Evolutionary conservation across 805 yeast genomes (phyloP).

Genomic region (Gaillardinia entomophila): DNA sequence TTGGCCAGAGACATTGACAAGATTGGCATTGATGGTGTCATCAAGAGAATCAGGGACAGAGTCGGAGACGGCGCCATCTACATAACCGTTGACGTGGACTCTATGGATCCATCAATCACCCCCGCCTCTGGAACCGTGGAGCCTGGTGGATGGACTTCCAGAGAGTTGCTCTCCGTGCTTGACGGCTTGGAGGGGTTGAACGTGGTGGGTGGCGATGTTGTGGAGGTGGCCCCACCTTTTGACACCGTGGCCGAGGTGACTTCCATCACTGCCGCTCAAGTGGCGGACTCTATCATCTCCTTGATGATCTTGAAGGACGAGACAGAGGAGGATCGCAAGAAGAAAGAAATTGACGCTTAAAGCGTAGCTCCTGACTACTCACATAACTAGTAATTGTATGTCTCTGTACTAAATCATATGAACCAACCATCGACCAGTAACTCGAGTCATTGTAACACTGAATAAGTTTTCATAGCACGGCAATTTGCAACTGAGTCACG

Average conservation of each 20-base stretch:
- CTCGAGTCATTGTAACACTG: too few species aligned
- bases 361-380: too few species aligned
- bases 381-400: too few species aligned
- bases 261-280: conserved; percentile 19
- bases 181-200: conserved; percentile 23
- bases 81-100: conserved; percentile 22
- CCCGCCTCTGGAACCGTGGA: conserved; percentile 27
- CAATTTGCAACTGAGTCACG: too few species aligned
- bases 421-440: too few species aligned
- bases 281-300: conserved; percentile 16
- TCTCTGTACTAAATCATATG: too few species aligned
- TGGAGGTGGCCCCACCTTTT: conserved; percentile 24
- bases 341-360: too few species aligned
- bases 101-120: conserved; percentile 20
- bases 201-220: conserved; percentile 22
- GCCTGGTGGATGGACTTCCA: conserved; percentile 19
- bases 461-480: too few species aligned
- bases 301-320: conserved; percentile 14
- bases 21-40: conserved; percentile 6
- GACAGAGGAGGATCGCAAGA: not conserved
- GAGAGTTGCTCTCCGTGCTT: conserved; percentile 19
- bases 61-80: conserved; percentile 10
- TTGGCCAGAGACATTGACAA: conserved; percentile 7
- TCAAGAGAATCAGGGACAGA: conserved; percentile 4
- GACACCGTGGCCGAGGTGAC: conserved; percentile 22